Base-by-base conservation (phyloP, 495 filamentous ascomycete genomes). In the Penicillium cataractarum region DNA sequence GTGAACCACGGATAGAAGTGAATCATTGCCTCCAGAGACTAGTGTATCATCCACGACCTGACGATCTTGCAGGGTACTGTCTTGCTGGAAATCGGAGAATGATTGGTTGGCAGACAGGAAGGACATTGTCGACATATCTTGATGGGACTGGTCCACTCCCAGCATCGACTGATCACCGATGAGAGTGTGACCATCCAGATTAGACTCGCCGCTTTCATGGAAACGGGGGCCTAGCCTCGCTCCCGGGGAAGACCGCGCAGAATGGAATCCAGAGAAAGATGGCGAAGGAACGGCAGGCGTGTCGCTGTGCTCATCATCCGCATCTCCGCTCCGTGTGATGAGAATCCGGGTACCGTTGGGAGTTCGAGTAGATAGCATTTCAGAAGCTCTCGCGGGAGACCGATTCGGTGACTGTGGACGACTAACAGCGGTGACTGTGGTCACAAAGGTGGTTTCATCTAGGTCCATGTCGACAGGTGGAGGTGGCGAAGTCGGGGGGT, bases 391-490 rank as follows among this genome's bases (percentile, higher is more conserved):
- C 21, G 27, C 54, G 0, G 62, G 60, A 46, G 67, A 62, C 27
- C 40, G 54, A 29, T 60, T 50, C 12, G 49, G 63, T 1, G 63
- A 62, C 8, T 55, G 59, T 13, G 55, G 52, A 42, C 37, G 48
- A 61, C 44, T 68, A 29, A 50, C 56, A 9, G 55, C 66, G 22
- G 68, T 68, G 6, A 58, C 61, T 6, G 65, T 46, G 22, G 68
- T 73, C 21, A 71, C 62, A 22, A 66, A 65, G 0, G 70, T 69
- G 26, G 67, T 71, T 42, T 72, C 70, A 37, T 72, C 68, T n/a
- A 71, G 52, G 26, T 67, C 64, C 68, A 71, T 73, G 31, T 65
- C 68, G 19, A 55, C 54, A 17, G 52, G 22, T 26, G 55, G 51
- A 13, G 64, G 49, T 17, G 56, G 31, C 7, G 44, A 33, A 12